Base-by-base conservation (phyloP, 2,329 filamentous ascomycete genomes). In the Cercospora zeae-maydis region DNA sequence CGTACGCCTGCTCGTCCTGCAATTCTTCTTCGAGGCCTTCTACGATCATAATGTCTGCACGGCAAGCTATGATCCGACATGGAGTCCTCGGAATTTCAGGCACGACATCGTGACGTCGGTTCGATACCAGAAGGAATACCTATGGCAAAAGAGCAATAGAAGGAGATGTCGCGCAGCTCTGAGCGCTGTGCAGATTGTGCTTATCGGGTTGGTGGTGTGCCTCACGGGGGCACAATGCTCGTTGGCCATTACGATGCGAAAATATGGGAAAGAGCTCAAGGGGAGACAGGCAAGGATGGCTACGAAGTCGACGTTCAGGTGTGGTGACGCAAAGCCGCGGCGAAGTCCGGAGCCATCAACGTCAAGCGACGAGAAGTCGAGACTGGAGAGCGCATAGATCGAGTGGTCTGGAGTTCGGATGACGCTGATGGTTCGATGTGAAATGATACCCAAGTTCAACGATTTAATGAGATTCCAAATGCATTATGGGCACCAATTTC, bases 1-100 rank as follows among this genome's bases (percentile, higher is more conserved):
- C 27, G 67, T 64, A 58, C 63, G 69, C 11, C 49, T 70, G 19
- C 64, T 72, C 54, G 56, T 70, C 54, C 58, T 69, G 7, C 63
- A 70, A 53, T 63, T 71, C 51, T 69, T 71, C 64, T 42, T 68
- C 61, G 67, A 71, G 54, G 59, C 64, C 11, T 67, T 72, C 63
- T 62, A 62, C 58, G 66, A 66, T 52, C 59, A 68, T 36, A 63
- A 70, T 56, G 58, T 72, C 62, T 72, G 70, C 61, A 55, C 52
- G 33, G 61, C 62, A 30, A 58, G 52, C 24, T 65, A 66, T 60
- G 65, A 68, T 21, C 63, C 67, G 47, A 65, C 47, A 19, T 67
- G 65, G 66, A 66, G 58, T 49, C 60, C 63, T 6, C 61, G 63
- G 27, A 68, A 66, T 56, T 66, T 65, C 61, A 53, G 59, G 49